Conservation (phyloP, 805 yeast species). For the Soucietia sequanensis region DNA sequence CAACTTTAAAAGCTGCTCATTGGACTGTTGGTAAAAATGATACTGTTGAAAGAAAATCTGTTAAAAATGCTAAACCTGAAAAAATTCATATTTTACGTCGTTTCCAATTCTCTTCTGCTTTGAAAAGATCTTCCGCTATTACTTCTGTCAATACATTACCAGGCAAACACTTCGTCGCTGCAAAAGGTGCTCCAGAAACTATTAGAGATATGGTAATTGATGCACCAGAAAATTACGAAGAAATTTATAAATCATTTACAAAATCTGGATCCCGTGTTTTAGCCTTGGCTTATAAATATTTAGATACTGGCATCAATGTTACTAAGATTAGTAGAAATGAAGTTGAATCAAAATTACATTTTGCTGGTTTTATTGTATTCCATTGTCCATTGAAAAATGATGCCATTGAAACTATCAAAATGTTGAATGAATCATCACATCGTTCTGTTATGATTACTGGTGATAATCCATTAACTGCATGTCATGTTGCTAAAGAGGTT, state of each 20-base stretch:
- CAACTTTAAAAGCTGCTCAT: slow-evolving; percentile 81
- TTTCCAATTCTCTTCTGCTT: slow-evolving; percentile 94
- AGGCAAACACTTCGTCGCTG: slow-evolving; percentile 69
- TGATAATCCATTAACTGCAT: slow-evolving; percentile 97
- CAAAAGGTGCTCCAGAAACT: slow-evolving; percentile 98
- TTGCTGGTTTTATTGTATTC: slow-evolving; percentile 94
- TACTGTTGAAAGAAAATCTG: slow-evolving; percentile 48
- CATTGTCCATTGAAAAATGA: slow-evolving; percentile 95
- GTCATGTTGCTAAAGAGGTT: slow-evolving; percentile 95
- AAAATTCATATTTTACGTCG: slow-evolving; percentile 80
- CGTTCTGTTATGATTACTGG: slow-evolving; percentile 98
- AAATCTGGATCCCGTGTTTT: slow-evolving; percentile 95
- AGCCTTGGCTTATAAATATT: slow-evolving; percentile 84
- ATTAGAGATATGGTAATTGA: slow-evolving; percentile 69
- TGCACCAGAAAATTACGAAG: slow-evolving; percentile 80
- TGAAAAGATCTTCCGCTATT: slow-evolving; percentile 91
- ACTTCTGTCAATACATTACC: slow-evolving; percentile 51
- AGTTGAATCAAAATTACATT: slow-evolving; percentile 70
- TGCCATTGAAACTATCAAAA: slow-evolving; percentile 84
- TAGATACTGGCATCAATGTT: slow-evolving; percentile 51
- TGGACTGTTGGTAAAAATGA: slow-evolving; percentile 85
- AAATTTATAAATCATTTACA: slow-evolving; percentile 82
- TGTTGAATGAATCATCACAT: slow-evolving; percentile 94
- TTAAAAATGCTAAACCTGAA: slow-evolving; percentile 26
- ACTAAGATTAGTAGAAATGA: slow-evolving; percentile 66